Evolutionary conservation across 495 filamentous ascomycete genomes (phyloP), one percentile per base, ranked within the genome.

Genomic region (Wilcoxina mikolae): DNA sequence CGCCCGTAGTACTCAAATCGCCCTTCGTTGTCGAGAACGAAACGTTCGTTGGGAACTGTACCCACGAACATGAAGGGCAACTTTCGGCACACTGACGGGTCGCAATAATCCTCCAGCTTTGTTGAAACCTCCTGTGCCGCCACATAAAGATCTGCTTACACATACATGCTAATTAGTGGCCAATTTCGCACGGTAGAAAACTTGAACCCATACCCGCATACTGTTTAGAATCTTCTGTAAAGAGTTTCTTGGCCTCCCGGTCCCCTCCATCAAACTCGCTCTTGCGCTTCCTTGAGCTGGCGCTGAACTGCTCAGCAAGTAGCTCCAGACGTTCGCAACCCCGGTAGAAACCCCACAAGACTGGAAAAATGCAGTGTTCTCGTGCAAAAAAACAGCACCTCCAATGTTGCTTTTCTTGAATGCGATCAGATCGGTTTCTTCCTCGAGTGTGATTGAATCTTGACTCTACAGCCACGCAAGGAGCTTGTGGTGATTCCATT

Each of bases 1-100:
- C 47, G 20, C 17, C 47, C 47, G 26, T 51, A 51, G 26, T 26
- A 51, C 9, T 27, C 15, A 29, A 51, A 51, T 27, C 47, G 17
- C 7, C 22, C 47, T 7, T 27, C 26, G 12, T 15, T 17, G 20
- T 27, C 47, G 28, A 51, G 20, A 26, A 22, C 18, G 22, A 51
- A 51, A 11, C 47, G 47, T 18, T 28, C 28, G 20, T 11, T 29
- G 20, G 47, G 47, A 29, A 51, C 28, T 29, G 24, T 25, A 7
- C 47, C 47, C 24, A 51, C 11, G 28, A 27, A 4, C n/a, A 28
- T 17, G 29, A 51, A 26, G 9, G 47, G 31, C 5, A 35, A 15
- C 15, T 35, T 35, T 7, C 5, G 31, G 5, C 5, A 5, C 7
- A 7, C 15, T 7, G 31, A 35, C 5, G 31, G 31, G 15, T 35